phyloP scores from a whole-genome alignment of 192 early-diverging fungal species.

The Geranomyces variabilis region DNA sequence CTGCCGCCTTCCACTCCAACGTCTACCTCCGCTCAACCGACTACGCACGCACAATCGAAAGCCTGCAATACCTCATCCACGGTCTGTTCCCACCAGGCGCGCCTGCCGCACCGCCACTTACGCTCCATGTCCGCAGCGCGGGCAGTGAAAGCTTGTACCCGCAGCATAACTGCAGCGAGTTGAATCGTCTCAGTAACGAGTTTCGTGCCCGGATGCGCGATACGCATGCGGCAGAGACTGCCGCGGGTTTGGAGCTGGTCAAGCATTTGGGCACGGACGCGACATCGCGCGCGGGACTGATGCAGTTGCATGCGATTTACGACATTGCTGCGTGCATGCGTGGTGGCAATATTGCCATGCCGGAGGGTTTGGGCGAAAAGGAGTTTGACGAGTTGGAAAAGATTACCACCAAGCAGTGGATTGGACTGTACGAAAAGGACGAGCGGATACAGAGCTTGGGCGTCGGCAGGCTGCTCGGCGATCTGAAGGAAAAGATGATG shows the following conservation, averaged over 20 bases:
- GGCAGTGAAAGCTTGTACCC: conserved; percentile 35
- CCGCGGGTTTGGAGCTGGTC: conserved; percentile 21
- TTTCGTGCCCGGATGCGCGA: conserved; percentile 20
- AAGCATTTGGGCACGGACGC: conserved; percentile 24
- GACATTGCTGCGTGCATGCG: conserved; percentile 45
- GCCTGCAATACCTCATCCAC: conserved; percentile 63
- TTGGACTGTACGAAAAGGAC: conserved; percentile 26
- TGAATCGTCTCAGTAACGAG: conserved; percentile 9
- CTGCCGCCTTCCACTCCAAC: conserved; percentile 18
- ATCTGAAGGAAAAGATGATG: conserved; percentile 22
- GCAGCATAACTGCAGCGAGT: conserved; percentile 16
- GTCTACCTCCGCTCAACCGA: conserved; percentile 63
- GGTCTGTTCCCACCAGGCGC: conserved; percentile 58
- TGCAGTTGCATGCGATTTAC: conserved; percentile 41
- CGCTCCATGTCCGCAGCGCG: conserved; percentile 17
- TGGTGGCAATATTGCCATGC: conserved; percentile 37
- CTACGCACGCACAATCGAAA: conserved; percentile 68
- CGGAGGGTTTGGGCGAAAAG: conserved; percentile 38
- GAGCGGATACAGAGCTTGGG: conserved; percentile 22
- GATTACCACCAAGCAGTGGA: conserved; percentile 35
- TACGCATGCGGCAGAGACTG: neutral
- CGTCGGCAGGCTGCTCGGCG: conserved; percentile 31
- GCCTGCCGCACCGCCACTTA: conserved; percentile 5
- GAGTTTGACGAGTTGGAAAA: conserved; percentile 36
- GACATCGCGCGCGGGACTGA: conserved; percentile 19